Conservation (phyloP, 2,329 filamentous ascomycete genomes). For the Aaosphaeria arxii region DNA sequence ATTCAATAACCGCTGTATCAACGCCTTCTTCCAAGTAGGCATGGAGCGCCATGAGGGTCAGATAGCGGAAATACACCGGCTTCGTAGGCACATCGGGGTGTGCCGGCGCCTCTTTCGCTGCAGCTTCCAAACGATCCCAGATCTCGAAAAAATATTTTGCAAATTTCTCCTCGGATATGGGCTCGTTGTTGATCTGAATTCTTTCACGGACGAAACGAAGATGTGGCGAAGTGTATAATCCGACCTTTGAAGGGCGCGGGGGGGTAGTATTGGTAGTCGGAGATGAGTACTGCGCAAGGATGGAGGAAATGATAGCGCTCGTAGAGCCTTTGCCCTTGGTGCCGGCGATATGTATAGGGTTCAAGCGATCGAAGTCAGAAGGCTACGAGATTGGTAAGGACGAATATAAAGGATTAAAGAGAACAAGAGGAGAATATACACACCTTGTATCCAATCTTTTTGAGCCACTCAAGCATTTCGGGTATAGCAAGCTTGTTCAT, state of each 20-base stretch:
- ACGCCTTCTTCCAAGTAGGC: constrained; percentile 75
- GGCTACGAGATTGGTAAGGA: constrained; percentile 43
- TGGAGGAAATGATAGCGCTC: constrained; percentile 76
- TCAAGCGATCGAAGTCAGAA: constrained; percentile 58
- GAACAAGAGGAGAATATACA: constrained; percentile 26
- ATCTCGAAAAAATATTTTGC: constrained; percentile 78
- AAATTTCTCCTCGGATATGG: constrained; percentile 67
- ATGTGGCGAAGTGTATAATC: constrained; percentile 84
- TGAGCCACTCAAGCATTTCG: constrained; percentile 77
- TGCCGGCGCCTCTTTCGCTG: constrained; percentile 50
- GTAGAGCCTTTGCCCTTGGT: constrained; percentile 95
- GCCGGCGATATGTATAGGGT: constrained; percentile 79
- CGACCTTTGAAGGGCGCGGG: constrained; percentile 55
- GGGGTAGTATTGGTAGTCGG: constrained; percentile 31
- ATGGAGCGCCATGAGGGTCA: constrained; percentile 87
- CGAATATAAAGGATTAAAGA: neutral
- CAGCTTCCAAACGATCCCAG: constrained; percentile 66
- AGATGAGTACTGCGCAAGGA: constrained; percentile 62
- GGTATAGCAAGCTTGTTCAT: constrained; percentile 76
- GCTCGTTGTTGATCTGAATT: constrained; percentile 73
- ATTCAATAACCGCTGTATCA: constrained; percentile 79
- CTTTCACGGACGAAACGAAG: constrained; percentile 79
- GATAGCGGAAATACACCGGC: constrained; percentile 87
- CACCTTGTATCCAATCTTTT: constrained; percentile 72
- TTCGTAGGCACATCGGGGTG: constrained; percentile 59